Conservation (phyloP, 139 green algal genomes). For the Chlamydomonas sp. region DNA sequence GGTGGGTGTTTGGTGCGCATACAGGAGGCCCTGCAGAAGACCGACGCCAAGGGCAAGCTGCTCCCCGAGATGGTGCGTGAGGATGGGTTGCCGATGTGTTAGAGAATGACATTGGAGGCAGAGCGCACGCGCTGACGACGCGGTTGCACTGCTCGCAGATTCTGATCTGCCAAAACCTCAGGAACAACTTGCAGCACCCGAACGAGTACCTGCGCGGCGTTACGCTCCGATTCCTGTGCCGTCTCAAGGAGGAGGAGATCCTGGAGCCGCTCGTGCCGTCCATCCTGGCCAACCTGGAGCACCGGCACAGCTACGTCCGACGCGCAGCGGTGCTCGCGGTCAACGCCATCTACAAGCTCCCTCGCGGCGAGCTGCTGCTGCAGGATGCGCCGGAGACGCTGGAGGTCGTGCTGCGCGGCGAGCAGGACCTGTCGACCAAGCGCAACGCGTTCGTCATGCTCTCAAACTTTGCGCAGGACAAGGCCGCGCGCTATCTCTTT, state of each 20-base stretch:
- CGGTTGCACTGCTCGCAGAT: conserved; percentile 66
- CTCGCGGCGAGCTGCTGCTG: conserved; percentile 87
- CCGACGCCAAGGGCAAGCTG: conserved; percentile 86
- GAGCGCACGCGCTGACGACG: too few relatives aligned
- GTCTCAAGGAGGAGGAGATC: conserved; percentile 94
- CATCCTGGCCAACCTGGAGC: conserved; percentile 90
- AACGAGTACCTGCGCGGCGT: conserved; percentile 97
- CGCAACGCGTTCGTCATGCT: conserved; percentile 96
- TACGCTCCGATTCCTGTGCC: conserved; percentile 93
- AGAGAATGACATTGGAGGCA: too few relatives aligned
- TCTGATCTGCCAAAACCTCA: conserved; percentile 96
- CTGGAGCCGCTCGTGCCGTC: conserved; percentile 94
- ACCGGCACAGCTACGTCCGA: conserved; percentile 94
- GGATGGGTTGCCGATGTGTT: too few relatives aligned
- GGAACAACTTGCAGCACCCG: conserved; percentile 99
- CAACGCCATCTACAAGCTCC: conserved; percentile 85
- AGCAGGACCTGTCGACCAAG: conserved; percentile 84
- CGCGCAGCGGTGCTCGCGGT: conserved; percentile 93
- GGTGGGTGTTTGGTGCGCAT: too few relatives aligned
- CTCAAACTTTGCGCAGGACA: conserved; percentile 58
- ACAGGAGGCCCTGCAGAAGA: conserved; percentile 99
- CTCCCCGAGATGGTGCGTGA: conserved; percentile 95
- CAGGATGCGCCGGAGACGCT: conserved; percentile 79
- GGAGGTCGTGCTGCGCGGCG: conserved; percentile 58
- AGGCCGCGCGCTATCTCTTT: conserved; percentile 84